Evolutionary conservation across 2,329 filamentous ascomycete genomes (phyloP), one percentile per base, ranked within the genome.

Genomic region (Botrytis tulipae): DNA sequence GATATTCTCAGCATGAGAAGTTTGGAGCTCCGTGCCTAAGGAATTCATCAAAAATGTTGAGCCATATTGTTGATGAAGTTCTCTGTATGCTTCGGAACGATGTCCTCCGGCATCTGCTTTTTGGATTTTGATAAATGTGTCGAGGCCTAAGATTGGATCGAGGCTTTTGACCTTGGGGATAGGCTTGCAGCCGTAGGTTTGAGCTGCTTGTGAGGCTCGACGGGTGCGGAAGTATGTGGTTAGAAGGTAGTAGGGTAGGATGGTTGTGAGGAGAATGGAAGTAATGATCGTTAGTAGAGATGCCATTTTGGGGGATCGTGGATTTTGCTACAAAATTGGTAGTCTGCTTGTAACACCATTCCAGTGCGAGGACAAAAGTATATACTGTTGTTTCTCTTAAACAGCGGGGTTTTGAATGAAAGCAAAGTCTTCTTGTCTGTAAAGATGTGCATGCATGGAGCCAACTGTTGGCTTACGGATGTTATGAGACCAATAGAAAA

Each of bases 1-100:
- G 73, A 90, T 80, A 73, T 89, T 89, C 71, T 85, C 84, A 2
- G 86, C 85, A 42, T 90, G 87, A 54, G 82, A 80, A 0, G 86
- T 88, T 6, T 57, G 37, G 4, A 70, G 22, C 7, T 37, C 37
- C 2, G 22, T 40, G 8, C 67, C 48, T n/a, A 70, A 14, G 16
- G 29, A 57, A 32, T 22, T 46, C 7, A 59, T 32, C 54, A 59
- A 22, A 14, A 59, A 57, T 4, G 66, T 69, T 5, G 14, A 35
- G 6, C 66, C 66, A 35, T 69, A 59, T 14, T 69, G 5, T 25
- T 14, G 35, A 59, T 60, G 67, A 10, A 42, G 46, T 40, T 3
- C 40, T 57, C 66, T 22, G 16, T 69, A 69, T 3, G 35, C 37
- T n/a, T 62, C 60, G 16, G 60, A 62, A 29, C 60, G 60, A 42